Conservation (phyloP, 345 rosid genomes). For the Ricinus communis region DNA sequence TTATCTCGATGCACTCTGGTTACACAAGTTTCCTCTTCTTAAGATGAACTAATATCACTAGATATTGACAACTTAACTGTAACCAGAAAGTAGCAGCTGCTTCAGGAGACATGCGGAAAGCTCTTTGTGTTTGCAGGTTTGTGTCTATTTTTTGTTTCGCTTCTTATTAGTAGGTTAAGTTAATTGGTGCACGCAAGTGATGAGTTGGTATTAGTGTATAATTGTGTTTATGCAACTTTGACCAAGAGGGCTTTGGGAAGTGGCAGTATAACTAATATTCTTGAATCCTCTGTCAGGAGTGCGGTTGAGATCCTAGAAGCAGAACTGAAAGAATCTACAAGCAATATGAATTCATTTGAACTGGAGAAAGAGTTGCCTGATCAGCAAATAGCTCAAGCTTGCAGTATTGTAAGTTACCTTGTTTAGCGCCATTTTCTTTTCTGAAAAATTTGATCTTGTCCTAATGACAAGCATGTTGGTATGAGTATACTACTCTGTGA, state of each 20-base stretch:
- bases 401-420: slow-evolving; percentile 39
- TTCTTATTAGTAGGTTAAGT: background rate
- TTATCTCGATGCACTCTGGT: background rate
- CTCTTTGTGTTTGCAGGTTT: slow-evolving; percentile 83
- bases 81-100: slow-evolving; percentile 90
- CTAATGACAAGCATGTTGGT: background rate
- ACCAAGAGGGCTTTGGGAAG: background rate
- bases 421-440: background rate
- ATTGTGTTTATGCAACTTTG: background rate
- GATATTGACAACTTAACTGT: slow-evolving; percentile 16
- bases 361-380: slow-evolving; percentile 24
- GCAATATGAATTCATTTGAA: slow-evolving; percentile 22
- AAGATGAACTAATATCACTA: slow-evolving; percentile 1
- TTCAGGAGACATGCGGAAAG: slow-evolving; percentile 97
- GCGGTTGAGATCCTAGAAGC: slow-evolving; percentile 76
- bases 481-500: background rate
- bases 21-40: slow-evolving; percentile 5
- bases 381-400: slow-evolving; percentile 28
- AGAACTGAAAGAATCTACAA: slow-evolving; percentile 50
- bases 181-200: background rate
- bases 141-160: background rate
- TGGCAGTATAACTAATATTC: background rate
- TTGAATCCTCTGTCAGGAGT: slow-evolving; percentile 47
- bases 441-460: background rate
- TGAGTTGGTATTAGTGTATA: no score